A percentile compares a stretch with the other conserved stretches of the same genome.
phyloP scores from a whole-genome alignment of 2,329 filamentous ascomycete species.

The Plenodomus tracheiphilus region DNA sequence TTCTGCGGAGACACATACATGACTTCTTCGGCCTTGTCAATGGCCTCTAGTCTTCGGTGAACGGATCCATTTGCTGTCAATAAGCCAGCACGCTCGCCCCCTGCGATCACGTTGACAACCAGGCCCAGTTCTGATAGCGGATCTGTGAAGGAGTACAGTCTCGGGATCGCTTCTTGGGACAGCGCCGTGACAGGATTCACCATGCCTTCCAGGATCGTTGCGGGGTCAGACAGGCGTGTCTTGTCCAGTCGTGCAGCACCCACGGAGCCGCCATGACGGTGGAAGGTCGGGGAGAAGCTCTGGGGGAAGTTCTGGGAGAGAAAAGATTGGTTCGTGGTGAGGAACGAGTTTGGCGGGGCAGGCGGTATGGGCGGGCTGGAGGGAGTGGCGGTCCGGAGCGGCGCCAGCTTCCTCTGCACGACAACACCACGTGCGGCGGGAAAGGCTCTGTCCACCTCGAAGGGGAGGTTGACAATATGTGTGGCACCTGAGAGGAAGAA shows the following conservation, averaged over 20 bases:
- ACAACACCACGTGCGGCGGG: slow-evolving; percentile 81
- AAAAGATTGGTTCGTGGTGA: slow-evolving; percentile 50
- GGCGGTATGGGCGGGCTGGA: slow-evolving; percentile 49
- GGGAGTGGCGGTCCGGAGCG: slow-evolving; percentile 44
- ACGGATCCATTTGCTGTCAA: slow-evolving; percentile 36
- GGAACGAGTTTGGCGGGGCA: slow-evolving; percentile 83
- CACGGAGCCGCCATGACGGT: slow-evolving; percentile 34
- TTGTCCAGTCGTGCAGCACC: slow-evolving; percentile 26
- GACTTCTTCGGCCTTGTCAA: slow-evolving; percentile 80
- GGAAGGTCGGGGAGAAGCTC: slow-evolving; percentile 40
- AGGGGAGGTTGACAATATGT: slow-evolving; percentile 90
- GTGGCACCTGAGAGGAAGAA: slow-evolving; percentile 87
- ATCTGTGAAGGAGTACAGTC: slow-evolving; percentile 82
- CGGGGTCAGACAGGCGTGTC: slow-evolving; percentile 23
- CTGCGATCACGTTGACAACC: slow-evolving; percentile 59
- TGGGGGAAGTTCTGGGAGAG: slow-evolving; percentile 60
- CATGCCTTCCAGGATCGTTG: slow-evolving; percentile 38
- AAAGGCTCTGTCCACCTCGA: slow-evolving; percentile 87
- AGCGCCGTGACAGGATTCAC: slow-evolving; percentile 27
- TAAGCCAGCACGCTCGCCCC: slow-evolving; percentile 32
- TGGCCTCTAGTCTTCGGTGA: slow-evolving; percentile 55
- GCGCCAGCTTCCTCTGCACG: slow-evolving; percentile 75
- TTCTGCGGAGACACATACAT: slow-evolving; percentile 75
- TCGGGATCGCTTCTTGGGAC: slow-evolving; percentile 62
- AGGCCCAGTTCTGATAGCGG: slow-evolving; percentile 84